A percentile compares a stretch with the other conserved stretches of the same genome.
Evolutionary conservation across 2,329 filamentous ascomycete genomes (phyloP).

Genomic region (Nannizziopsis barbatae): DNA sequence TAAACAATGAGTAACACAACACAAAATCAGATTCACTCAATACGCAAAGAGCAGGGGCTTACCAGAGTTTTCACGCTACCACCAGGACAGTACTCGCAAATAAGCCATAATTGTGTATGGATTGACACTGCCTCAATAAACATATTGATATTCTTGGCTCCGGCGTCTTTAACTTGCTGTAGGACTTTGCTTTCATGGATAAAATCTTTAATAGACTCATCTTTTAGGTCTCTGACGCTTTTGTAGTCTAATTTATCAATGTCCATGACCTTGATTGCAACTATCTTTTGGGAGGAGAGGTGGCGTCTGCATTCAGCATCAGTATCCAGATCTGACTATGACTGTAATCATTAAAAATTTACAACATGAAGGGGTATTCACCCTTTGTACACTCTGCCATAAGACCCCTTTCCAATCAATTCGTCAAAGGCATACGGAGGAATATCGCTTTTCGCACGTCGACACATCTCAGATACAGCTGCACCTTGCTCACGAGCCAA

Average conservation of each 20-base stretch:
- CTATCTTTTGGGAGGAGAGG: constrained; percentile 30
- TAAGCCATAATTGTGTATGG: constrained; percentile 55
- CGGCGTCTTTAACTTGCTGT: constrained; percentile 51
- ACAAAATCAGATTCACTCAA: no score
- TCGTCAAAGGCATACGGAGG: constrained; percentile 42
- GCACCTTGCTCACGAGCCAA: constrained; percentile 37
- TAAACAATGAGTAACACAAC: neutral
- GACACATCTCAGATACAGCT: constrained; percentile 38
- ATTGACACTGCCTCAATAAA: constrained; percentile 54
- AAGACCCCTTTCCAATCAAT: constrained; percentile 42
- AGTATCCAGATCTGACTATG: constrained; percentile 2
- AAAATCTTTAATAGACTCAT: constrained; percentile 44
- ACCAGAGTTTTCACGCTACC: constrained; percentile 55
- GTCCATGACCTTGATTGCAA: constrained; percentile 44
- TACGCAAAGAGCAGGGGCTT: constrained; percentile 18
- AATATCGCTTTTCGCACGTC: constrained; percentile 33
- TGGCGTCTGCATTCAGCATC: constrained; percentile 22
- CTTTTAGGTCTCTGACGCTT: constrained; percentile 35
- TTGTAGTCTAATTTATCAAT: constrained; percentile 41
- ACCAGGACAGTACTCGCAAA: constrained; percentile 56
- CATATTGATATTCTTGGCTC: constrained; percentile 52
- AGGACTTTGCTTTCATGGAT: constrained; percentile 53
- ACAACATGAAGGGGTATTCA: constrained; percentile 15
- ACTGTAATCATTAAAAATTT: neutral
- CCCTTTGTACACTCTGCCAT: constrained; percentile 43